These are phyloP conservation scores for Rhizopus delemar DNA, from an alignment of 371 early-diverging fungal species.

Conservation along the genomic window DNA sequence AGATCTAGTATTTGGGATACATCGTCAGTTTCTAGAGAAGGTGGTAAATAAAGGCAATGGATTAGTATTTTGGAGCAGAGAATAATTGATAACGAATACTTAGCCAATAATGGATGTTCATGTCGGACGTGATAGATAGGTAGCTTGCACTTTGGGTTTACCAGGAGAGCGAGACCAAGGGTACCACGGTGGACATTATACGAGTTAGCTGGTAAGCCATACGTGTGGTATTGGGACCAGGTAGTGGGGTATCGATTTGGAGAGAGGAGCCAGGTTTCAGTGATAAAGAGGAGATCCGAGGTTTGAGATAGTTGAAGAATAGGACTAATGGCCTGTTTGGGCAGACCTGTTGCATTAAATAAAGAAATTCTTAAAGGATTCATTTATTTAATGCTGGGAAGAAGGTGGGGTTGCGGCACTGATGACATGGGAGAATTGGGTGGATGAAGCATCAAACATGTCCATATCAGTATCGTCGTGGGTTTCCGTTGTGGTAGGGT, in stretches of 20 bases:
- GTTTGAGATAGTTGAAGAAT: neutral
- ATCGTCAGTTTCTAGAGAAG: neutral
- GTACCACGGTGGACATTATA: no score
- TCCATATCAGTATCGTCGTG: no score
- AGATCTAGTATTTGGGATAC: neutral
- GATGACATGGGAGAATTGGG: no score
- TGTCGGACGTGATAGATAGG: neutral
- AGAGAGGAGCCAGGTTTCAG: slow-evolving; percentile 24
- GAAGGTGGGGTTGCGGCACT: no score
- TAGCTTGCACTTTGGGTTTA: neutral
- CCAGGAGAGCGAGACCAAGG: no score
- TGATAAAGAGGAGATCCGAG: slow-evolving; percentile 11
- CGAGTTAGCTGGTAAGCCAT: neutral
- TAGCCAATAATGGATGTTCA: neutral
- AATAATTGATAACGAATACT: slow-evolving; percentile 6
- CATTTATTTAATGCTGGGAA: no score
- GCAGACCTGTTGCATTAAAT: slow-evolving; percentile 5
- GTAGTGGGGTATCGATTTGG: neutral
- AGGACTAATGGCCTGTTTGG: slow-evolving; percentile 1
- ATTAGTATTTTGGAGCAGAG: neutral
- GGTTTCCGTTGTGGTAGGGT: no score
- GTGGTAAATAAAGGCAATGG: neutral
- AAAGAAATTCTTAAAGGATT: neutral
- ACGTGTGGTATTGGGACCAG: slow-evolving; percentile 13
- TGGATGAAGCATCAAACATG: no score